Evolutionary conservation across 352 stramenopile species (phyloP), one percentile per base, ranked within the genome.

Genomic region (Globisporangium mamillatum): DNA sequence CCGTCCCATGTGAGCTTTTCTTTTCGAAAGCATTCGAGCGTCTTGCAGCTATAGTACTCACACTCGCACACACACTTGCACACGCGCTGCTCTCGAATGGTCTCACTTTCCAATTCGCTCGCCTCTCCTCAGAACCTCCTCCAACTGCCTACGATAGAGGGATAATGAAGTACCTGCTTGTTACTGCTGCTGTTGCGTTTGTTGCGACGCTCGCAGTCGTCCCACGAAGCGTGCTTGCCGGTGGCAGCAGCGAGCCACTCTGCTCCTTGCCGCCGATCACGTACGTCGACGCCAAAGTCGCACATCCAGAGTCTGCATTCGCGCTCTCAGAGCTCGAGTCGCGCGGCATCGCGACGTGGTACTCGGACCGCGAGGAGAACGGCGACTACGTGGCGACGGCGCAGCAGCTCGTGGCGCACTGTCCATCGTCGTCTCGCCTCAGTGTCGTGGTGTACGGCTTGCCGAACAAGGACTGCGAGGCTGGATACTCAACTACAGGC

Each of bases 401-500:
- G 1, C 48, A 64, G 52, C 38, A 76, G 29, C 68, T 90, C 9
- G 73, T 88, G 25, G 56, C 64, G n/a, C 60, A 68, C 20, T 89
- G 82, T 53, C 46, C 69, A 3, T 59, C 76, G 38, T 75, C 77
- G 12, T 77, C 78, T 41, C 79, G 81, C 9, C 69, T 91, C 9
- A 89, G 68, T 63, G 60, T 90, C 32, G 80, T 92, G 4, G 75
- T 92, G 44, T 91, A 92, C 73, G 86, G 84, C 4, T 64, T 93
- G 24, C 81, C 84, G 8, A 86, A 91, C 71, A 92, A 92, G 60
- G 84, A 93, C 73, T 93, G 86, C 56, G 75, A 79, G 4, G 80
- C 77, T 0, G 76, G 75, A 53, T 81, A 86, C 61, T 91, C 81
- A 62, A 64, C 72, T 20, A 64, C 70, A 2, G 78, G 72, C 10